A percentile compares a stretch with the other conserved stretches of the same genome.
Evolutionary conservation across 2,329 filamentous ascomycete genomes (phyloP).

Genomic region (Alternaria incomplexa): DNA sequence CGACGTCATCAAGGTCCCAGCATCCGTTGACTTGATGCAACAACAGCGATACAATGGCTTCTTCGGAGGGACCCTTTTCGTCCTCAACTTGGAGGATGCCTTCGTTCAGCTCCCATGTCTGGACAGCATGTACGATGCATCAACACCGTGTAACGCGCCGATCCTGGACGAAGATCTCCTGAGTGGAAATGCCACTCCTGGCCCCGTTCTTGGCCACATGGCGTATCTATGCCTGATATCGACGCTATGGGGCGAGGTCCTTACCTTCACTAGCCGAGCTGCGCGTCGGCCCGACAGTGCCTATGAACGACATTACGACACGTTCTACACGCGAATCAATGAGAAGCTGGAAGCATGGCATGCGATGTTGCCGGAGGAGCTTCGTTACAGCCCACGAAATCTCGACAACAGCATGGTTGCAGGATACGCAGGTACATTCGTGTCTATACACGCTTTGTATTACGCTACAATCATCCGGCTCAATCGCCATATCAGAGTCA

Average conservation of each 20-base stretch:
- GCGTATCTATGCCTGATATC: conserved; percentile 68
- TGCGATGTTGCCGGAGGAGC: conserved; percentile 60
- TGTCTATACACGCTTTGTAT: conserved; percentile 71
- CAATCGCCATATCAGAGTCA: conserved; percentile 61
- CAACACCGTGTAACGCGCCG: conserved; percentile 63
- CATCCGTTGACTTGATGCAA: conserved; percentile 37
- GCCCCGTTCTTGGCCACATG: conserved; percentile 56
- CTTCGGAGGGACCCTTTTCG: conserved; percentile 57
- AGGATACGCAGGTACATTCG: conserved; percentile 64
- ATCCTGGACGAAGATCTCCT: conserved; percentile 64
- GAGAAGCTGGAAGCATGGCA: conserved; percentile 65
- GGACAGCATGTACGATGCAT: conserved; percentile 66
- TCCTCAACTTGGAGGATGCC: conserved; percentile 68
- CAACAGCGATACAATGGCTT: conserved; percentile 65
- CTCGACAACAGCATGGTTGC: conserved; percentile 61
- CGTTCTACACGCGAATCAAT: conserved; percentile 60
- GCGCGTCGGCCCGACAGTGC: conserved; percentile 52
- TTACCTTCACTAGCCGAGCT: conserved; percentile 64
- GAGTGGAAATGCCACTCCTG: conserved; percentile 36
- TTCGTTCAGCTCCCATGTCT: conserved; percentile 71
- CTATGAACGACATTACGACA: conserved; percentile 56
- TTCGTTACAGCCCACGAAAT: conserved; percentile 63
- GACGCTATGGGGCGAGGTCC: conserved; percentile 70
- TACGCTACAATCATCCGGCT: conserved; percentile 69
- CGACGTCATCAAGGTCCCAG: conserved; percentile 37